phyloP scores from a whole-genome alignment of 140 eudicot species.

The Oenanthe javanica region DNA sequence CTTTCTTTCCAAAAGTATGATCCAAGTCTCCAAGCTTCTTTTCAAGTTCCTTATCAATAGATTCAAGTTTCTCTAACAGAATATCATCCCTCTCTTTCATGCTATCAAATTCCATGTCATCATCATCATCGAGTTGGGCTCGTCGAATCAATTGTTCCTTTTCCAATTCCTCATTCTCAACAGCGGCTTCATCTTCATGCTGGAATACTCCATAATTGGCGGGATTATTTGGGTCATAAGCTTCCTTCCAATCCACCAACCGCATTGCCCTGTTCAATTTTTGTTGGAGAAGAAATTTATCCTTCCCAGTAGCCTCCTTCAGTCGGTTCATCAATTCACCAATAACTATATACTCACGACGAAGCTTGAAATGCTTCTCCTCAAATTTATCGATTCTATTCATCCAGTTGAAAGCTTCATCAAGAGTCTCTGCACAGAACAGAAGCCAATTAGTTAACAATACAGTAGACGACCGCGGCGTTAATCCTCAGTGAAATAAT shows the following conservation, averaged over 20 bases:
- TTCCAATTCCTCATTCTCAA: slow-evolving; percentile 25
- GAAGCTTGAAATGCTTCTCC: slow-evolving; percentile 49
- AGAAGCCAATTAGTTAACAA: background rate
- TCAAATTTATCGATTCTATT: slow-evolving; percentile 59
- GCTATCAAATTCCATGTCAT: slow-evolving; percentile 59
- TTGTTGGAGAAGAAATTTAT: slow-evolving; percentile 73
- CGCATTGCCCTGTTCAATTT: slow-evolving; percentile 81
- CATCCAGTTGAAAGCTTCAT: slow-evolving; percentile 67
- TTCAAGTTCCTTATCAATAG: slow-evolving; percentile 61
- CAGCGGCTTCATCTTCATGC: slow-evolving; percentile 31
- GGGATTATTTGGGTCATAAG: slow-evolving; percentile 80
- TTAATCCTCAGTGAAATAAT: background rate
- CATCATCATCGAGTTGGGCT: slow-evolving; percentile 33
- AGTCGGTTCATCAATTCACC: slow-evolving; percentile 77
- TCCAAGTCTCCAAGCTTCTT: slow-evolving; percentile 68
- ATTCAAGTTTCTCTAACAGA: slow-evolving; percentile 55
- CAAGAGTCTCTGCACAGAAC: slow-evolving; percentile 42
- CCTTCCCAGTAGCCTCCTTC: slow-evolving; percentile 73
- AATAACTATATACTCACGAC: slow-evolving; percentile 69
- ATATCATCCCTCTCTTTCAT: slow-evolving; percentile 65
- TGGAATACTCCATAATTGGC: slow-evolving; percentile 66
- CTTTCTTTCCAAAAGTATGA: slow-evolving; percentile 83
- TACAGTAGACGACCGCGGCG: background rate
- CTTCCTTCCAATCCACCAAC: slow-evolving; percentile 66
- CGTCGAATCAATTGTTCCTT: slow-evolving; percentile 21